Evolutionary conservation across 768 basidiomycete species (phyloP).

Genomic region (Infundibulicybe gibba): DNA sequence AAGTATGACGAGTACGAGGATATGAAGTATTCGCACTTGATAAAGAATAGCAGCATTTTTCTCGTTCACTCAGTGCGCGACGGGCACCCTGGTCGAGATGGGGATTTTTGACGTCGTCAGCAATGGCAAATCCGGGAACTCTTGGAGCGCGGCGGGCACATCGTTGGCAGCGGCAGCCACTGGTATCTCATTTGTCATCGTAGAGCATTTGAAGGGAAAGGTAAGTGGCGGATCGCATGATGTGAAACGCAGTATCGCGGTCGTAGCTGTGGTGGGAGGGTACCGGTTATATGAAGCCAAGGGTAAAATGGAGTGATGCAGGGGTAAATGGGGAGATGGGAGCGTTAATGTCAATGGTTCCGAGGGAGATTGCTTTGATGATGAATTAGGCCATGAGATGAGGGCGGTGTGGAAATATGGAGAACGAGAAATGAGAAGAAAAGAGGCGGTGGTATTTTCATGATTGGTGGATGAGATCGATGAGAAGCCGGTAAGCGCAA

Average conservation of each 20-base stretch:
- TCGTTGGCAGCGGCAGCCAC: conserved; percentile 83
- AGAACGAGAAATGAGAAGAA: conserved; percentile 85
- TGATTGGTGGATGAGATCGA: conserved; percentile 59
- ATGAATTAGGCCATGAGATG: conserved; percentile 57
- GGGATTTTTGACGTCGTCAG: conserved; percentile 73
- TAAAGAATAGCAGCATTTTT: conserved; percentile 68
- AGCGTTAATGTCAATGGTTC: conserved; percentile 65
- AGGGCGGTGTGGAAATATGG: no score
- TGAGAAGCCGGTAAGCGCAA: conserved; percentile 66
- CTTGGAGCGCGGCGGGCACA: no score
- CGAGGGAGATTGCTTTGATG: conserved; percentile 15
- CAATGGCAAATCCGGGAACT: conserved; percentile 76
- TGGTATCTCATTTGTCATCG: conserved; percentile 79
- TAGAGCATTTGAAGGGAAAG: no score
- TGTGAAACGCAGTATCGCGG: conserved; percentile 87
- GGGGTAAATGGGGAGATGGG: no score
- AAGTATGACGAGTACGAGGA: no score
- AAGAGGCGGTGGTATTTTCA: conserved; percentile 77
- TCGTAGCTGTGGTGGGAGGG: no score
- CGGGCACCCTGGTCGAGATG: conserved; percentile 70
- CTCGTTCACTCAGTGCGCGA: conserved; percentile 65
- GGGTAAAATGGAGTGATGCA: no score
- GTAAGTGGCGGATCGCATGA: conserved; percentile 79
- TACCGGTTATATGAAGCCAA: no score
- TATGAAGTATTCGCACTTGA: conserved; percentile 51